Conservation (phyloP, 2,329 filamentous ascomycete genomes). For the Nemania sp. region DNA sequence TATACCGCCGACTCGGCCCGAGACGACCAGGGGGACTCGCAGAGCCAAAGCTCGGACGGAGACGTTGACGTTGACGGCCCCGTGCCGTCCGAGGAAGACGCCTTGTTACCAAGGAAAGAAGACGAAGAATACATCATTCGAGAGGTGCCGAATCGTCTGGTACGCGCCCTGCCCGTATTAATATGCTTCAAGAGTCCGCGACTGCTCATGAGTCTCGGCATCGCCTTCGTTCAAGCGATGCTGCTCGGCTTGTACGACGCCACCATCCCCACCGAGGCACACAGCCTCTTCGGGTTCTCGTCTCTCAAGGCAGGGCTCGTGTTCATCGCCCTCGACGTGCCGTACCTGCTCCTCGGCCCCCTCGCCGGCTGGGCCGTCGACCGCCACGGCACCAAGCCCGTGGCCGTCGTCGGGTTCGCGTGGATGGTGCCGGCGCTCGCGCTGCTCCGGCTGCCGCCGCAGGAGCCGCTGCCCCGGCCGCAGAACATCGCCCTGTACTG, state of each 20-base stretch:
- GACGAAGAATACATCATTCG: conserved; percentile 49
- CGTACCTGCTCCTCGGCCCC: conserved; percentile 43
- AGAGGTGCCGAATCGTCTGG: conserved; percentile 45
- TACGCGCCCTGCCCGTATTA: conserved; percentile 52
- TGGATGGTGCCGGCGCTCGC: conserved; percentile 63
- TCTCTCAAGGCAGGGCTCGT: conserved; percentile 44
- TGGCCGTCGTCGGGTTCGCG: conserved; percentile 49
- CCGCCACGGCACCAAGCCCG: conserved; percentile 42
- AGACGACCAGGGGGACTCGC: conserved; percentile 32
- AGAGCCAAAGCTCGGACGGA: conserved; percentile 23
- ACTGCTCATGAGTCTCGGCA: conserved; percentile 45
- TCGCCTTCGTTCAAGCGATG: conserved; percentile 50
- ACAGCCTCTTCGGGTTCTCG: conserved; percentile 44
- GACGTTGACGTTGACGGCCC: conserved; percentile 25
- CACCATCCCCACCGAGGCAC: conserved; percentile 45
- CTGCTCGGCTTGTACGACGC: conserved; percentile 46
- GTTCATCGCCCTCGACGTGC: conserved; percentile 45
- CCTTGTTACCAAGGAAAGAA: conserved; percentile 45
- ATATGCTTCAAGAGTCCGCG: conserved; percentile 47
- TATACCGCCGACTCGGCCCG: conserved; percentile 41
- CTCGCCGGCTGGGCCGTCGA: conserved; percentile 45
- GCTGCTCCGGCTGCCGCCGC: conserved; percentile 61
- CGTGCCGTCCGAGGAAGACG: conserved; percentile 44
- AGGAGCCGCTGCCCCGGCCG: conserved; percentile 39
- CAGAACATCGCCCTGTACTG: conserved; percentile 35